Evolutionary conservation across 1,139 yeast species (phyloP).

Genomic region (Debaryomyces nepalensis): DNA sequence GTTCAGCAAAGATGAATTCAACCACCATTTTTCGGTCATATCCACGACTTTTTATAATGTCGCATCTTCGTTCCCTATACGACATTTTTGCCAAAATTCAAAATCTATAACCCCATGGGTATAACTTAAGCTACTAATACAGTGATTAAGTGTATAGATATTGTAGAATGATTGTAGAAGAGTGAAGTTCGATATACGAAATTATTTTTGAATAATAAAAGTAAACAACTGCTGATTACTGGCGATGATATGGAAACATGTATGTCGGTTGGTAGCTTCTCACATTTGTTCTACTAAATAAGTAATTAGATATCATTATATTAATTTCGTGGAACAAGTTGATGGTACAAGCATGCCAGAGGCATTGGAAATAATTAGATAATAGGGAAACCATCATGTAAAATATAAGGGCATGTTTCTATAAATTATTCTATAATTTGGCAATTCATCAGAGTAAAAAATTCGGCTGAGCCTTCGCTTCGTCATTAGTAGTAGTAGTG

Average conservation of each 20-base stretch:
- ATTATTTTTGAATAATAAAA: no score
- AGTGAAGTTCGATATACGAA: no score
- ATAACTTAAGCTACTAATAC: no score
- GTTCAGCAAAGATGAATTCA: conserved; percentile 12
- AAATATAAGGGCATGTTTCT: not conserved
- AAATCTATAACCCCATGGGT: no score
- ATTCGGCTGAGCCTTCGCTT: conserved; percentile 8
- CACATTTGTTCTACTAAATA: not conserved
- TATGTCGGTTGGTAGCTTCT: no score
- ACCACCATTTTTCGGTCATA: conserved; percentile 3
- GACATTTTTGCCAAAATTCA: conserved; percentile 1
- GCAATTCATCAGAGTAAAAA: conserved; percentile 10
- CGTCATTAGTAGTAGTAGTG: conserved; percentile 13
- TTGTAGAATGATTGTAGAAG: no score
- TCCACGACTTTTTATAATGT: conserved; percentile 7
- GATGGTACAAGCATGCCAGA: not conserved
- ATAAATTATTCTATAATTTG: conserved; percentile 2
- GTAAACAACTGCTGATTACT: no score
- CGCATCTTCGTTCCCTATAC: not conserved
- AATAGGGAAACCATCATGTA: not conserved
- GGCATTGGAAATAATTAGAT: not conserved
- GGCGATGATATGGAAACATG: no score
- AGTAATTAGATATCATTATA: not conserved
- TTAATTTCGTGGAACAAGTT: not conserved
- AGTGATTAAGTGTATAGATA: no score